Percentiles rank a stretch among this genome's conserved stretches.
Conservation (phyloP, 1,284 basidiomycete species). For the Melampsora abietis-canadensis region DNA sequence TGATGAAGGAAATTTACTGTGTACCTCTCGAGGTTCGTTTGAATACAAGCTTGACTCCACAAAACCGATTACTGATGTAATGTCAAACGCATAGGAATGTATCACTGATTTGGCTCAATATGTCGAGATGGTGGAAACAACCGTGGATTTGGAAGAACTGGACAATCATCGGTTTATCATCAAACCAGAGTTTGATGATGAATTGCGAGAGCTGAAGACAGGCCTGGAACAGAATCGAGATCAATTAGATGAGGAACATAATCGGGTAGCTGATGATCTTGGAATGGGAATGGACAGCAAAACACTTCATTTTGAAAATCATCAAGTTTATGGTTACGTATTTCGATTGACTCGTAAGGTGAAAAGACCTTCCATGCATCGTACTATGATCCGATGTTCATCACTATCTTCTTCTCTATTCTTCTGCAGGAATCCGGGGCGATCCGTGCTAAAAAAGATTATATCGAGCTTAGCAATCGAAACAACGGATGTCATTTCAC, state of each 20-base stretch:
- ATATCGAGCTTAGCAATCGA: conserved; percentile 77
- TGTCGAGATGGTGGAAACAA: conserved; percentile 90
- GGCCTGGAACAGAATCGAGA: conserved; percentile 71
- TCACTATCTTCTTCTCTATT: conserved; percentile 6
- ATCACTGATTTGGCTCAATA: conserved; percentile 69
- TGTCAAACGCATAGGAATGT: conserved; percentile 59
- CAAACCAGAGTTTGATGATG: conserved; percentile 82
- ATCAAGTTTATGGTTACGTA: conserved; percentile 83
- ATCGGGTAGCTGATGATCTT: conserved; percentile 68
- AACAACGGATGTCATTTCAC: conserved; percentile 90
- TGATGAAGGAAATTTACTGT: conserved; percentile 14
- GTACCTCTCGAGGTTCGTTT: neutral
- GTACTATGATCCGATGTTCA: neutral
- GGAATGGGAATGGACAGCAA: conserved; percentile 90
- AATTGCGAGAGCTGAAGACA: conserved; percentile 67
- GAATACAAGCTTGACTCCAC: neutral
- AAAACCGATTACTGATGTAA: neutral
- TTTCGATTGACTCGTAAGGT: conserved; percentile 84
- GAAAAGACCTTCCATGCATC: conserved; percentile 42
- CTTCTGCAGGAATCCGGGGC: conserved; percentile 70
- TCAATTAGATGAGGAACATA: conserved; percentile 79
- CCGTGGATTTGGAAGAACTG: conserved; percentile 84
- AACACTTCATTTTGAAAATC: conserved; percentile 84
- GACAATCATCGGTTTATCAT: conserved; percentile 83
- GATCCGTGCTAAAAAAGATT: conserved; percentile 68